Evolutionary conservation across 495 filamentous ascomycete species (phyloP), one percentile per base, ranked within the genome.

Genomic region (Podospora pseudopauciseta): DNA sequence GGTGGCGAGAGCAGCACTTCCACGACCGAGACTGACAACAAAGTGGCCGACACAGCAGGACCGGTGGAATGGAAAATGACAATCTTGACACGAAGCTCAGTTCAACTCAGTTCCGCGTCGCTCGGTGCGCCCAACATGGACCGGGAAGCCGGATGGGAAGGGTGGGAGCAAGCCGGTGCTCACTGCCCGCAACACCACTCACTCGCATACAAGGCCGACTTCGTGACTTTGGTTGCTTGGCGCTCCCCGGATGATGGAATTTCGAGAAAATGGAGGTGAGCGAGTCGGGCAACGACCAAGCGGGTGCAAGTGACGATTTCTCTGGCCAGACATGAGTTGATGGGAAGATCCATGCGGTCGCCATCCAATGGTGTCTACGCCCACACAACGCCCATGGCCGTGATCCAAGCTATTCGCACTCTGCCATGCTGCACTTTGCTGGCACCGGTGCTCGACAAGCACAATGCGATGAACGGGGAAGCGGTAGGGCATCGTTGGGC

Each of bases 401-500:
- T 23, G 56, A 65, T 59, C 64, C 61, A 58, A 58, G 55, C 18
- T 5, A 58, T 32, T 60, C 60, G 15, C 54, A 15, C 32, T 19
- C 11, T 57, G 27, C 30, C n/a, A 32, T 66, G 28, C 34, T 19
- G 61, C 61, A 28, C 34, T 62, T 63, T 26, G 67, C 56, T 34
- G 63, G 44, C 56, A 27, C 39, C 56, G 62, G 64, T 26, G 69
- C 54, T 72, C 16, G 55, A 58, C 23, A 18, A 58, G 55, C 55
- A 19, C 55, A 19, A 58, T 19, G 23, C 16, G 54, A n/a, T 57
- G 54, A 57, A 57, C 5, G 54, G 34, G 34, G 34, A 39, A 39
- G 34, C 34, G 67, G 71, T 71, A 68, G 65, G 74, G 73, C 70
- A 68, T 62, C 75, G 75, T 75, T 76, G 73, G 75, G 75, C 73